phyloP scores from a whole-genome alignment of 139 green algal species.

The Chlorella sp. region DNA sequence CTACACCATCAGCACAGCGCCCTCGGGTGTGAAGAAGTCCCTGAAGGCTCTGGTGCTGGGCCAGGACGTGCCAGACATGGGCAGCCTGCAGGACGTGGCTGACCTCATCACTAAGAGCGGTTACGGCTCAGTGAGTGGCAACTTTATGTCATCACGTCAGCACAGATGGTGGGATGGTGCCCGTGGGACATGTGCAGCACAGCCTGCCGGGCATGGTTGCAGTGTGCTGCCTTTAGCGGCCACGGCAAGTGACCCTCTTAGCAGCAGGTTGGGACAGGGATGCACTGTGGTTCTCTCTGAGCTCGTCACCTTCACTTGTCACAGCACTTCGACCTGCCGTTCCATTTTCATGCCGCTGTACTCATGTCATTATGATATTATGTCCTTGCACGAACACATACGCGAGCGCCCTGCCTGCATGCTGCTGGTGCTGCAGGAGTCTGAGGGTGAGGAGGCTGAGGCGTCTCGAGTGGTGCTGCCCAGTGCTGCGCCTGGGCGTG shows the following conservation, averaged over 20 bases:
- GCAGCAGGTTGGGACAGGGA: background rate
- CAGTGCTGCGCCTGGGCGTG: conserved; percentile 37
- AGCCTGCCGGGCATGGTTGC: background rate
- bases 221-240: background rate
- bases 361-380: background rate
- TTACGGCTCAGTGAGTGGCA: conserved; percentile 62
- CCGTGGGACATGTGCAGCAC: background rate
- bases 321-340: background rate
- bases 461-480: conserved; percentile 53
- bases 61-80: conserved; percentile 66
- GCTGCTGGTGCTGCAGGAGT: conserved; percentile 59
- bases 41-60: conserved; percentile 69
- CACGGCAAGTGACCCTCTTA: background rate
- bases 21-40: conserved; percentile 68
- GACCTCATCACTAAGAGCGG: conserved; percentile 81
- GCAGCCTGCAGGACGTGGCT: conserved; percentile 68
- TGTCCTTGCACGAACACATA: too few species aligned
- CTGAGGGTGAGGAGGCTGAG: conserved; percentile 76
- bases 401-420: too few species aligned
- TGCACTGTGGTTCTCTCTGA: background rate
- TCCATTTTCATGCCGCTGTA: background rate
- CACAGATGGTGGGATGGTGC: background rate
- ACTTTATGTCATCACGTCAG: background rate
- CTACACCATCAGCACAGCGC: conserved; percentile 73
- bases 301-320: background rate